phyloP scores from a whole-genome alignment of 2,329 filamentous ascomycete species.

The Capronia americana region DNA sequence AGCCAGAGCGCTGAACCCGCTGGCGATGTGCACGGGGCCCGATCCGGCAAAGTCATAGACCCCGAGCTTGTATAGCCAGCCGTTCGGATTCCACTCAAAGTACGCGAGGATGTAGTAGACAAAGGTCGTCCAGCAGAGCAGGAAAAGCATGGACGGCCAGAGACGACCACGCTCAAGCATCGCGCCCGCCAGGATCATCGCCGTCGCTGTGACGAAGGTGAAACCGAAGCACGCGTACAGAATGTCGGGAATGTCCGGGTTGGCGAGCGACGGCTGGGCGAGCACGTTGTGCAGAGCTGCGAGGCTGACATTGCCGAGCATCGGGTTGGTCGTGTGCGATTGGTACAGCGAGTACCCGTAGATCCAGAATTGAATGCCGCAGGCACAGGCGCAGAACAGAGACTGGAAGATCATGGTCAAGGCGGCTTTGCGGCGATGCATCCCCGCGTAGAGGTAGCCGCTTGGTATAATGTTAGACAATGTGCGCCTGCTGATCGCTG shows the following conservation, averaged over 20 bases:
- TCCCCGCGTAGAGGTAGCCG: conserved; percentile 68
- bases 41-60: conserved; percentile 77
- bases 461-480: background rate
- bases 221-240: conserved; percentile 71
- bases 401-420: conserved; percentile 68
- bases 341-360: conserved; percentile 70
- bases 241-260: conserved; percentile 65
- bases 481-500: background rate
- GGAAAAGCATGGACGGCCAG: conserved; percentile 71
- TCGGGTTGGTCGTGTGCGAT: conserved; percentile 63
- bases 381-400: conserved; percentile 60
- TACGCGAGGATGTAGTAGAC: conserved; percentile 74
- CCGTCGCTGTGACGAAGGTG: conserved; percentile 61
- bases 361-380: conserved; percentile 64
- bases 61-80: conserved; percentile 72
- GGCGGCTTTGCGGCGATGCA: conserved; percentile 67
- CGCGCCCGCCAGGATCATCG: conserved; percentile 70
- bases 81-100: conserved; percentile 77
- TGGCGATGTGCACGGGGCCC: conserved; percentile 76
- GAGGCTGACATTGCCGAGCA: conserved; percentile 67
- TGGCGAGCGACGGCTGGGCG: conserved; percentile 65
- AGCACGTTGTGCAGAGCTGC: conserved; percentile 64
- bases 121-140: conserved; percentile 73
- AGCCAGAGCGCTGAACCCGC: conserved; percentile 72
- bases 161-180: conserved; percentile 69